Base-by-base conservation (phyloP, 805 yeast genomes). In the Ogataea allantospora region DNA sequence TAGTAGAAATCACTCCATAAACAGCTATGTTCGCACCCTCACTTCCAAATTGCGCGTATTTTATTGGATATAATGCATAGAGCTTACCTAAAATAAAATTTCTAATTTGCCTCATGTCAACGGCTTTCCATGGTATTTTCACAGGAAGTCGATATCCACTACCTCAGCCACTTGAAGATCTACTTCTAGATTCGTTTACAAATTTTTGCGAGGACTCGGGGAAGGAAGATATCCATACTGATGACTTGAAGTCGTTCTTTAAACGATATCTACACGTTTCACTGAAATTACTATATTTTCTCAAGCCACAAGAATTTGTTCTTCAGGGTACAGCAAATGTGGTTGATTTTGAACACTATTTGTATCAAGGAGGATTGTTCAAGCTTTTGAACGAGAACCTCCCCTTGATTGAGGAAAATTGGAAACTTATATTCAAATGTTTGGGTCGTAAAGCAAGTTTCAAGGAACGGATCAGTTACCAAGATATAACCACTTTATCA, bases 341-440 rank as follows among this genome's bases (percentile, higher is more conserved):
- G 3, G 63, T 75, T 9, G 79, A 73, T 48, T 71, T 74, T 43
- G 77, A 72, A 30, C 66, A 64, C 39, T 55, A 71, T 26, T 37
- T 74, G 22, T 53, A 57, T 26, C 54, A 53, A 31, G 71, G 74
- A 2, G 69, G 64, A 27, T 64, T 71, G 19, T 47, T 73, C 31
- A 40, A 73, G 26, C 54, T 66, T 9, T 58, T 71, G 31, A 46
- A 48, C 17, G 25, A 38, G 7, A 67, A 74, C 41, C 44, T 56
- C 14, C 46, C 44, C 2, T 32, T 53, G 0, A 63, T 75, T 4
- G 65, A 66, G 28, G 55, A 59, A 5, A 52, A 63, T 15, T 75
- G 80, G 80, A 39, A 43, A 2, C 42, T 71, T 30, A 25, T 74
- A 7, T 37, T 57, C 23, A 50, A 44, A 12, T 50, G 50, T 22